Evolutionary conservation across 2,329 filamentous ascomycete genomes (phyloP).

Genomic region (Ophiocordyceps robertsii): DNA sequence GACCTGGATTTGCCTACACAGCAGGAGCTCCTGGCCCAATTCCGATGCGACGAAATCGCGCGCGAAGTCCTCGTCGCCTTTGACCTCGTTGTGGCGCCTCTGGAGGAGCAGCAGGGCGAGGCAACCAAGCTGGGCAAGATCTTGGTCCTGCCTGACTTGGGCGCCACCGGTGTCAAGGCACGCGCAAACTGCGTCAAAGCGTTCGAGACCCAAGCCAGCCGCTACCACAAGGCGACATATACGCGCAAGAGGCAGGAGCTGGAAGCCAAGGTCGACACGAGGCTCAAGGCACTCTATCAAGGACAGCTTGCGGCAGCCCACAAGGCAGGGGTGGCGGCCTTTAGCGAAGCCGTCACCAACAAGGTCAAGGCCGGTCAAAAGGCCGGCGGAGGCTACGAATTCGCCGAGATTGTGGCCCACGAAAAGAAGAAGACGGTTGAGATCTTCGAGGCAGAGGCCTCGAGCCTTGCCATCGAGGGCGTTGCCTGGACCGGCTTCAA

Average conservation of each 20-base stretch:
- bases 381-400: conserved; percentile 81
- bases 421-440: conserved; percentile 68
- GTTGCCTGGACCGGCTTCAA: conserved; percentile 80
- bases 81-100: conserved; percentile 64
- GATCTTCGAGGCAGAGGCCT: conserved; percentile 63
- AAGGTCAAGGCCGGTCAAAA: conserved; percentile 90
- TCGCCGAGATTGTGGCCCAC: conserved; percentile 78
- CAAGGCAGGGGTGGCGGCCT: conserved; percentile 72
- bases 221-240: conserved; percentile 96
- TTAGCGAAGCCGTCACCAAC: conserved; percentile 74
- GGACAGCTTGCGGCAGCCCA: conserved; percentile 82
- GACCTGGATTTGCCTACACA: conserved; percentile 93
- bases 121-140: conserved; percentile 59
- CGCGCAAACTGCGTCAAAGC: conserved; percentile 61
- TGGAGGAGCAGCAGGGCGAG: conserved; percentile 77
- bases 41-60: conserved; percentile 93
- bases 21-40: conserved; percentile 91
- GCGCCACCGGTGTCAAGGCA: conserved; percentile 56
- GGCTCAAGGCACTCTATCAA: conserved; percentile 76
- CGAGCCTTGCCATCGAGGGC: conserved; percentile 62
- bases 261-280: conserved; percentile 72
- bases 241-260: conserved; percentile 73
- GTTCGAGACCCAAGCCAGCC: conserved; percentile 83
- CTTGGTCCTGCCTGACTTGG: conserved; percentile 61
- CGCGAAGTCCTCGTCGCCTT: conserved; percentile 77